Conservation (phyloP, 352 stramenopile genomes). For the Pythium apleroticum region DNA sequence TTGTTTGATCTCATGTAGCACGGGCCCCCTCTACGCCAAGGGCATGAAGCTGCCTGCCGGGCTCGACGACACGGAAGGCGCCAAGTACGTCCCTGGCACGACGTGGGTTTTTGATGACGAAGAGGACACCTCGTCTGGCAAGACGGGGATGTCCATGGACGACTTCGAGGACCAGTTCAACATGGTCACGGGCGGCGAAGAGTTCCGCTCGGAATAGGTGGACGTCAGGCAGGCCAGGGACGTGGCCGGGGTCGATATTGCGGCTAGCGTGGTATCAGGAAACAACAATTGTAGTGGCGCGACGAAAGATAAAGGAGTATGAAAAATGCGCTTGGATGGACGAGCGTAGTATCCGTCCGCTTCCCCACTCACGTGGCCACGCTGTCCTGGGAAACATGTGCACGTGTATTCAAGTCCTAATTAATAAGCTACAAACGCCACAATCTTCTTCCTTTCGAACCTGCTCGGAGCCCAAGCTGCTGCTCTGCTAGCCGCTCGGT, state of each 20-base stretch:
- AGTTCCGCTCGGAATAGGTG: slow-evolving; percentile 80
- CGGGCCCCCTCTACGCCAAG: slow-evolving; percentile 82
- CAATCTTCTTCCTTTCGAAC: neutral
- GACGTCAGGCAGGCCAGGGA: neutral
- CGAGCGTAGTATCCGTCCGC: neutral
- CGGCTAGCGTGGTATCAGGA: neutral
- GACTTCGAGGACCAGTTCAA: slow-evolving; percentile 89
- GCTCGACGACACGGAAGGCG: slow-evolving; percentile 52
- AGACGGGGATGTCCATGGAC: slow-evolving; percentile 74
- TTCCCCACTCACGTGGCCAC: neutral
- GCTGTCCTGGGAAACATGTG: neutral
- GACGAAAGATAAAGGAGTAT: slow-evolving; percentile 1
- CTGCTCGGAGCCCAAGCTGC: neutral
- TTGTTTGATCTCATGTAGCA: slow-evolving; percentile 31
- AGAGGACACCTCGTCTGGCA: slow-evolving; percentile 53
- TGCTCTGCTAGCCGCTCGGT: slow-evolving; percentile 1
- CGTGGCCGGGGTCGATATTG: neutral
- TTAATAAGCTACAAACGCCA: slow-evolving; percentile 22
- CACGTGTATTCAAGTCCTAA: slow-evolving; percentile 14
- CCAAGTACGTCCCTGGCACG: slow-evolving; percentile 86
- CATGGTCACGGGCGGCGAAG: slow-evolving; percentile 82
- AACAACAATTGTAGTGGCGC: neutral
- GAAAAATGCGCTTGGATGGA: slow-evolving; percentile 7
- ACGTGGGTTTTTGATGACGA: slow-evolving; percentile 89
- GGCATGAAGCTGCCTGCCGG: slow-evolving; percentile 70